A percentile compares a stretch with the other conserved stretches of the same genome.
Conservation (phyloP, 2,329 filamentous ascomycete genomes). For the Phialophora chinensis region DNA sequence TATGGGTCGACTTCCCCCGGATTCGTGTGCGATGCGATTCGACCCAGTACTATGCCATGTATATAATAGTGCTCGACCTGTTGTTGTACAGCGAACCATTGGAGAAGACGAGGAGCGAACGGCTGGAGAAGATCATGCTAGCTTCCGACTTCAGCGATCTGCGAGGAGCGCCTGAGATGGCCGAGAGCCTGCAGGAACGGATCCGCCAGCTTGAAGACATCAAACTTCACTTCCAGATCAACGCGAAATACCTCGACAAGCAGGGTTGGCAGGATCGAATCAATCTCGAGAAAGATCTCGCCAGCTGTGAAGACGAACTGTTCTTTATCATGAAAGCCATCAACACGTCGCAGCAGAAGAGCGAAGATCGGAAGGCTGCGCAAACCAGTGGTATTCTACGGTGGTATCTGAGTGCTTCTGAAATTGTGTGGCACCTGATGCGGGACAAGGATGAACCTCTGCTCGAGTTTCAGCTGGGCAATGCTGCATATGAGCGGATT, state of each 20-base stretch:
- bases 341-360: constrained; percentile 89
- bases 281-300: constrained; percentile 84
- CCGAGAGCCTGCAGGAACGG: constrained; percentile 85
- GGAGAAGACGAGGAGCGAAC: constrained; percentile 95
- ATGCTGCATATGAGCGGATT: constrained; percentile 90
- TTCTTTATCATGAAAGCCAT: constrained; percentile 99
- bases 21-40: constrained; percentile 96
- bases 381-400: constrained; percentile 80
- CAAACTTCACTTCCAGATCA: constrained; percentile 93
- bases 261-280: constrained; percentile 91
- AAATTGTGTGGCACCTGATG: constrained; percentile 97
- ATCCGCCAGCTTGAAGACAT: constrained; percentile 95
- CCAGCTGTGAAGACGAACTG: constrained; percentile 90
- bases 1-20: constrained; percentile 96
- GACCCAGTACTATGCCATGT: constrained; percentile 95
- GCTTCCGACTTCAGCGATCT: constrained; percentile 98
- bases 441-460: constrained; percentile 84
- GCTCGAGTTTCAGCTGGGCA: constrained; percentile 88
- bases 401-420: constrained; percentile 91
- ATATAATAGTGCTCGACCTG: constrained; percentile 95
- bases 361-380: constrained; percentile 70
- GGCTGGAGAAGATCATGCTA: constrained; percentile 97
- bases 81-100: constrained; percentile 94
- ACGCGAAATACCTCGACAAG: constrained; percentile 83
- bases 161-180: constrained; percentile 89